phyloP scores from a whole-genome alignment of 768 basidiomycete species.

The Jaapia argillacea region DNA sequence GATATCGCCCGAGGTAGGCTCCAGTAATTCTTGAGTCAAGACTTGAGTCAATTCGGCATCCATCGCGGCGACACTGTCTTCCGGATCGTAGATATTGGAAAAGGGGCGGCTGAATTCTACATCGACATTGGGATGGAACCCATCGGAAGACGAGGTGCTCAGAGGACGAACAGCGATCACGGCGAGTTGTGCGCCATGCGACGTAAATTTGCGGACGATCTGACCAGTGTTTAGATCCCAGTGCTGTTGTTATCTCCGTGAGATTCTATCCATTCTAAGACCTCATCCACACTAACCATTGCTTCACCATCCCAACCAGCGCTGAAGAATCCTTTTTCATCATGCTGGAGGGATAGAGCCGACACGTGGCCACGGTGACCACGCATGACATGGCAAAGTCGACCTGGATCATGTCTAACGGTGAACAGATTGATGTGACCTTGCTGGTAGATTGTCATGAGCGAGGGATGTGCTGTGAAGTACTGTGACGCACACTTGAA shows the following conservation, averaged over 20 bases:
- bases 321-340: constrained; percentile 81
- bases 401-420: constrained; percentile 86
- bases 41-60: background rate
- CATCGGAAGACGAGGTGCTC: constrained; percentile 7
- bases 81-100: background rate
- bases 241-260: too few relatives aligned
- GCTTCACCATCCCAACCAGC: constrained; percentile 94
- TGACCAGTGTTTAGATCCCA: constrained; percentile 97
- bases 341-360: constrained; percentile 67
- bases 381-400: constrained; percentile 57
- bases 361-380: constrained; percentile 81
- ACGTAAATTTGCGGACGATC: constrained; percentile 60
- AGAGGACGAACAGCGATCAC: constrained; percentile 70
- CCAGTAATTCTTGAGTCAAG: background rate
- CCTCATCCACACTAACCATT: constrained; percentile 44
- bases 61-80: background rate
- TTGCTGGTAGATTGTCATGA: constrained; percentile 32
- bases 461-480: constrained; percentile 18
- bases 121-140: too few relatives aligned
- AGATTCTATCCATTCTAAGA: too few relatives aligned
- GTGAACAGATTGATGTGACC: constrained; percentile 94
- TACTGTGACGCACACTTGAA: constrained; percentile 46
- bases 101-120: too few relatives aligned
- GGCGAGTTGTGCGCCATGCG: constrained; percentile 80
- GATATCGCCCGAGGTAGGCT: background rate